phyloP scores from a whole-genome alignment of 805 yeast species.

The Schizosaccharomyces osmophilus region DNA sequence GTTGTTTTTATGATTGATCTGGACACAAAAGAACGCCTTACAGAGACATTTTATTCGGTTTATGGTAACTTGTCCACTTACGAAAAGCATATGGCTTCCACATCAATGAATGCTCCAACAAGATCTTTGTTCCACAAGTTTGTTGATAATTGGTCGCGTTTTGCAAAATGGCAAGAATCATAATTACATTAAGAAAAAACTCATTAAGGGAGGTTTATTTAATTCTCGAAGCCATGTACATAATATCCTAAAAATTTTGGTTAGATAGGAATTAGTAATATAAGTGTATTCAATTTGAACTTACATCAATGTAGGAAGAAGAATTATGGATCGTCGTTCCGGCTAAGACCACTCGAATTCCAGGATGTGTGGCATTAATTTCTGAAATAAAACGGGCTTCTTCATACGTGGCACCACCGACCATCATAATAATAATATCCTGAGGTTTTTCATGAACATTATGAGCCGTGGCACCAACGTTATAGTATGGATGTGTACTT shows the following conservation, averaged over 20 bases:
- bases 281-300: neutral
- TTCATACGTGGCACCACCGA: conserved; percentile 83
- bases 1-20: neutral
- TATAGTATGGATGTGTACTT: conserved; percentile 22
- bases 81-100: neutral
- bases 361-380: conserved; percentile 17
- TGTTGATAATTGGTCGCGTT: neutral
- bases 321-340: conserved; percentile 41
- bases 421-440: conserved; percentile 18
- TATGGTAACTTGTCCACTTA: neutral
- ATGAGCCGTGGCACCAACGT: conserved; percentile 14
- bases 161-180: neutral
- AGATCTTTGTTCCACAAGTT: neutral
- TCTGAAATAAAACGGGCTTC: conserved; percentile 51
- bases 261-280: neutral
- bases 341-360: conserved; percentile 53
- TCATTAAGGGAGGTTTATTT: neutral
- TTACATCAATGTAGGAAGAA: conserved; percentile 14
- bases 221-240: neutral
- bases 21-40: neutral
- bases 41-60: neutral
- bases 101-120: neutral
- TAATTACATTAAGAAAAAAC: neutral
- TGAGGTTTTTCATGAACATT: conserved; percentile 13
- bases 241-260: neutral